These are phyloP conservation scores for Lodderomyces beijingensis DNA, from an alignment of 1,139 yeast species.

Conservation along the genomic window DNA sequence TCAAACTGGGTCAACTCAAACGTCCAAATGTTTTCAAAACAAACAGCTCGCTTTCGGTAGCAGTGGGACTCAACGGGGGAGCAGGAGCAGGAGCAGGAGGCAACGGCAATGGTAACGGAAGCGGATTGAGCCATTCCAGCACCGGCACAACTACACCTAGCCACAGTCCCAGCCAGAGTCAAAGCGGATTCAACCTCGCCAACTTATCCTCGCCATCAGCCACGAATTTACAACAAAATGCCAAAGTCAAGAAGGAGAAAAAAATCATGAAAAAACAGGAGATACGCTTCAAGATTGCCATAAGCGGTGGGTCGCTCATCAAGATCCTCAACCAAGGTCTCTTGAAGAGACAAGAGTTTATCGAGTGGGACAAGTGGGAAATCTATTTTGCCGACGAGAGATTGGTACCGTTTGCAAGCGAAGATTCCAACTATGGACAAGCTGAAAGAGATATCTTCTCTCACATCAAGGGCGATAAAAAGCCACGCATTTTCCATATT, in stretches of 20 bases:
- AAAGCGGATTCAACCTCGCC: slow-evolving; percentile 8
- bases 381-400: slow-evolving; percentile 96
- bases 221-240: slow-evolving; percentile 8
- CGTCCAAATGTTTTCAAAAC: slow-evolving; percentile 17
- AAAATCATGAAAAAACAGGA: slow-evolving; percentile 47
- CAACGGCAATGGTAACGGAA: slow-evolving; percentile 4
- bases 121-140: background rate
- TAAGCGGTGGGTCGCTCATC: slow-evolving; percentile 89
- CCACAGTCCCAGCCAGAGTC: slow-evolving; percentile 12
- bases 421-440: slow-evolving; percentile 85
- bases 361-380: slow-evolving; percentile 95
- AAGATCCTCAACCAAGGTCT: slow-evolving; percentile 84
- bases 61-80: slow-evolving; percentile 1
- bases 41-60: slow-evolving; percentile 8
- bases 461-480: slow-evolving; percentile 46
- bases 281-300: slow-evolving; percentile 79
- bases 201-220: slow-evolving; percentile 3
- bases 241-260: slow-evolving; percentile 24
- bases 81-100: background rate
- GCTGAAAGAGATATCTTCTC: slow-evolving; percentile 83
- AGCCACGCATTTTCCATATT: slow-evolving; percentile 77
- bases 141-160: slow-evolving; percentile 7
- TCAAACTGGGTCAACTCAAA: slow-evolving; percentile 19
- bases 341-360: slow-evolving; percentile 59
- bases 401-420: slow-evolving; percentile 79